Base-by-base conservation (phyloP, 805 yeast genomes). In the Blastobotrys muscicola region DNA sequence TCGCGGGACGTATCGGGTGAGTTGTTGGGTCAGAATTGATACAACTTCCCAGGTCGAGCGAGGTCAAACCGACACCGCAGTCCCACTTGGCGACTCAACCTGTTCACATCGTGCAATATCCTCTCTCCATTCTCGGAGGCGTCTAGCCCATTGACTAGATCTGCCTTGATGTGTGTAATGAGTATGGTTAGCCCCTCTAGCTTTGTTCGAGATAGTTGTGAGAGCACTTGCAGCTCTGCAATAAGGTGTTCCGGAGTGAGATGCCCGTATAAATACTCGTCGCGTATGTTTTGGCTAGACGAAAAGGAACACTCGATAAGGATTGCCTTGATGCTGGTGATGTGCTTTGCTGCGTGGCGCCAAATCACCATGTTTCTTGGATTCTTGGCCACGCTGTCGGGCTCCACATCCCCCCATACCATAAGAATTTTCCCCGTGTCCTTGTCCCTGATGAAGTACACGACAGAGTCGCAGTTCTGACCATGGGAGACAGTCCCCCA, bases 331-430 rank as follows among this genome's bases (percentile, higher is more conserved):
- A 65, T 59, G 3, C 61, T 38, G 0, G 65, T 54, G 1, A 82
- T 66, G 26, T 66, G 51, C 0, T 71, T 69, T 0, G 81, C 74
- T 2, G 84, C 65, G 13, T 59, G 50, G 2, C 57, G 42, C 95
- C 95, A 85, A 2, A 85, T 70, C 1, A 47, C 41, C 7, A 46
- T 41, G 36, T 75, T 72, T 29, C 57, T 54, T 20, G 65, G 51
- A 23, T 59, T 46, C 6, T 60, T 51, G 8, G 83, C 74, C 1
- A 67, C 57, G 4, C 54, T 33, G 56, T 85, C 94, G 39, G 82
- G 71, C 57, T 87, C 95, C 31, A 85, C 75, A 57, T 87, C 97
- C 1, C 97, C 97, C 69, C 86, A 85, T 2, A 82, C 59, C 7
- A 86, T 59, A 2, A 86, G 39, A 15, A 67, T 64, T 7, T 66